These are phyloP conservation scores for Oryza officinalis DNA, from an alignment of 176 grass and related monocot genomes.

Conservation along the genomic window DNA sequence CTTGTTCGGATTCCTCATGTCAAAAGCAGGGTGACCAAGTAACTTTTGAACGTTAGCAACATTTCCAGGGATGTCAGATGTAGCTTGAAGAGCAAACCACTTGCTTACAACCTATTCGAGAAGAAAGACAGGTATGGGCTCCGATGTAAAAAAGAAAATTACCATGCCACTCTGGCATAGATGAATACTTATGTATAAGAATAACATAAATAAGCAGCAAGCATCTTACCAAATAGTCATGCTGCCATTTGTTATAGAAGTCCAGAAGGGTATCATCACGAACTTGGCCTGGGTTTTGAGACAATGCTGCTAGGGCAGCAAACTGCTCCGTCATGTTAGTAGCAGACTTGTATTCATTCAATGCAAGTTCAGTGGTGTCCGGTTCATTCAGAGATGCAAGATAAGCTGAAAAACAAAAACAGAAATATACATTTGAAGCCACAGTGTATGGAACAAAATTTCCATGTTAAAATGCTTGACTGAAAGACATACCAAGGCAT, in stretches of 20 bases:
- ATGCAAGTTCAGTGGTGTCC: constrained; percentile 71
- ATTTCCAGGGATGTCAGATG: constrained; percentile 89
- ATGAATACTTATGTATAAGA: background rate
- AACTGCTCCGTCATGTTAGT: constrained; percentile 99
- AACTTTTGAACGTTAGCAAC: constrained; percentile 77
- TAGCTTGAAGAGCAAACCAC: constrained; percentile 99
- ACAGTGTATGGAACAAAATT: constrained; percentile 6
- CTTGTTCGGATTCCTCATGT: constrained; percentile 92
- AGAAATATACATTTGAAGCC: constrained; percentile 38
- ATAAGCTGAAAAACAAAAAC: constrained; percentile 64
- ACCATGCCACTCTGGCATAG: background rate
- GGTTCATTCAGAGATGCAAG: constrained; percentile 78
- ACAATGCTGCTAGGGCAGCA: constrained; percentile 87
- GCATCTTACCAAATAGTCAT: constrained; percentile 86
- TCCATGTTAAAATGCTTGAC: background rate
- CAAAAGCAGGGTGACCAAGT: constrained; percentile 82
- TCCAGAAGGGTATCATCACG: constrained; percentile 84
- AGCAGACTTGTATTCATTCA: constrained; percentile 83
- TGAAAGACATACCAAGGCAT: constrained; percentile 66
- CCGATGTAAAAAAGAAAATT: background rate
- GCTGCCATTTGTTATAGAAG: constrained; percentile 88
- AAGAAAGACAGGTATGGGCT: constrained; percentile 22
- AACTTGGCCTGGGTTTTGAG: constrained; percentile 91
- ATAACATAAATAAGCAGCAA: constrained; percentile 1
- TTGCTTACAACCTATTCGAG: constrained; percentile 91